Conservation (phyloP, 257 asterid species). For the Salvia rosmarinus region DNA sequence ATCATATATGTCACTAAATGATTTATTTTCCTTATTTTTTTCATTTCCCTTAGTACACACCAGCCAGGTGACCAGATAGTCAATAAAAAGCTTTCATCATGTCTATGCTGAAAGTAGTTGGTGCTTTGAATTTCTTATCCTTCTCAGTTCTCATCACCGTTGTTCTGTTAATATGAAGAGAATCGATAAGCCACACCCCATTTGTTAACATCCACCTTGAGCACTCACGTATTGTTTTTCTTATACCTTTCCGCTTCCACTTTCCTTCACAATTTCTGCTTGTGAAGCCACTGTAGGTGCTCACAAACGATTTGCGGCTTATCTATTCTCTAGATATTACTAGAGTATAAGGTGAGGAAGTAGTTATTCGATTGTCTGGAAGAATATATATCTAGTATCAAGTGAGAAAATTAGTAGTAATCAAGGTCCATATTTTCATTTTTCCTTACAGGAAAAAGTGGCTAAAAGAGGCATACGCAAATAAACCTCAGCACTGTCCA, state of each 20-base stretch:
- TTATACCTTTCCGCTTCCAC: too few species aligned
- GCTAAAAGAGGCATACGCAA: not conserved
- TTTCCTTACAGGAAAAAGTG: not conserved
- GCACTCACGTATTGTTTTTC: too few species aligned
- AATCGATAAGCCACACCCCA: too few species aligned
- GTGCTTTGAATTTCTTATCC: not conserved
- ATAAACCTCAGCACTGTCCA: not conserved
- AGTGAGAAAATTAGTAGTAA: not conserved
- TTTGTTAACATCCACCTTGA: too few species aligned
- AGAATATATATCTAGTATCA: not conserved
- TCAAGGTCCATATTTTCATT: not conserved
- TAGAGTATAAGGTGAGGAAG: not conserved
- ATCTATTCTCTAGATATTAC: too few species aligned
- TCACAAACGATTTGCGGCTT: too few species aligned
- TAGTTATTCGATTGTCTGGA: not conserved
- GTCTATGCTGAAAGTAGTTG: not conserved
- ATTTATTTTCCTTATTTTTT: slow-evolving; percentile 8
- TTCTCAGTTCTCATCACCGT: slow-evolving; percentile 5
- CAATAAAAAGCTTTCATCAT: slow-evolving; percentile 8
- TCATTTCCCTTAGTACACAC: slow-evolving; percentile 22
- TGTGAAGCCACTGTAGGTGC: too few species aligned
- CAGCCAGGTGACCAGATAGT: not conserved
- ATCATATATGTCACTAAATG: not conserved
- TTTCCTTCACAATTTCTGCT: too few species aligned
- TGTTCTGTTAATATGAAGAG: not conserved